Percentiles rank a stretch among this genome's conserved stretches.
Conservation (phyloP, 164 flowering plant genomes). For the Sextonia rubra region DNA sequence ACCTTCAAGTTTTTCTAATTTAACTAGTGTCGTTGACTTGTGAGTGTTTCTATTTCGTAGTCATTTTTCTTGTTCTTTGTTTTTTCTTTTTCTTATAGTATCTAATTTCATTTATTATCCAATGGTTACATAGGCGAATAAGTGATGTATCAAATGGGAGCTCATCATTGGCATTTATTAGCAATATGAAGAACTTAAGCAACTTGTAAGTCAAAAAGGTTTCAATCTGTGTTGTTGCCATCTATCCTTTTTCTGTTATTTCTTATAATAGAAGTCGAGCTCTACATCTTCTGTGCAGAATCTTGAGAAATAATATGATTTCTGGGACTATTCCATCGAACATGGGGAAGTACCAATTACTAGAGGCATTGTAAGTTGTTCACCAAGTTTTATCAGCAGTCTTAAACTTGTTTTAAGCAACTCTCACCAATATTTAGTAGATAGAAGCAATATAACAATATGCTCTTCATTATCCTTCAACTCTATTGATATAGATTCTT, state of each 20-base stretch:
- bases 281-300: conserved; percentile 31
- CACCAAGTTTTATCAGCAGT: not conserved
- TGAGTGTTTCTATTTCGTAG: conserved; percentile 27
- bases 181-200: conserved; percentile 44
- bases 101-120: conserved; percentile 5
- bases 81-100: not conserved
- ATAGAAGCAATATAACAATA: too few relatives aligned
- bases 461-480: not conserved
- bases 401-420: too few relatives aligned
- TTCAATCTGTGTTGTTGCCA: not conserved
- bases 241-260: not conserved
- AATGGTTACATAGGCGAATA: conserved; percentile 42
- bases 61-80: not conserved
- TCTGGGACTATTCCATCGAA: conserved; percentile 53
- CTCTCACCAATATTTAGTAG: too few relatives aligned
- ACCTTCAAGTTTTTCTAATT: conserved; percentile 52
- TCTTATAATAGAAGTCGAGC: not conserved
- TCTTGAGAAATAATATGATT: conserved; percentile 57
- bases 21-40: conserved; percentile 64
- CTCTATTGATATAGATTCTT: not conserved
- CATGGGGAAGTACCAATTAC: conserved; percentile 39
- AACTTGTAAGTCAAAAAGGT: conserved; percentile 31
- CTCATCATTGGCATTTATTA: conserved; percentile 53
- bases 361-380: conserved; percentile 52
- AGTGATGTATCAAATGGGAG: conserved; percentile 60